These are phyloP conservation scores for Solanum lignicaule DNA, from an alignment of 257 asterid species.

Conservation along the genomic window DNA sequence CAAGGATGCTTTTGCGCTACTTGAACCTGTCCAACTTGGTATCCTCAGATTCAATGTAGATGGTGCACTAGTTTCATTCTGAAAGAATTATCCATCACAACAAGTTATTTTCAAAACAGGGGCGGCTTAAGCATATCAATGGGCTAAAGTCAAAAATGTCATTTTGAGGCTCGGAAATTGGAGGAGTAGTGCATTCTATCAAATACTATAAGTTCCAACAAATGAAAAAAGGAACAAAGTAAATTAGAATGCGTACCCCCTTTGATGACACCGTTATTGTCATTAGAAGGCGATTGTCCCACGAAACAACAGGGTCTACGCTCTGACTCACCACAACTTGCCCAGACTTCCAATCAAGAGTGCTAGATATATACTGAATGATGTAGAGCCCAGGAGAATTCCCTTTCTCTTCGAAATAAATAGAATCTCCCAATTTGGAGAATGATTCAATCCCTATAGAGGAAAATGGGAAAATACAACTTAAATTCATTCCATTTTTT, in stretches of 20 bases:
- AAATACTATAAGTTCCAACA: neutral
- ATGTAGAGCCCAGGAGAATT: constrained; percentile 47
- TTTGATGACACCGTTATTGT: constrained; percentile 26
- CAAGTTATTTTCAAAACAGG: neutral
- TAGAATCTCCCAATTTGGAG: constrained; percentile 86
- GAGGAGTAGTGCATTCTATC: neutral
- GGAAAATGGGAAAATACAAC: neutral
- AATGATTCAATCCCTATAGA: constrained; percentile 70
- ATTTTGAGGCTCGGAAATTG: neutral
- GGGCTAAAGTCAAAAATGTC: neutral
- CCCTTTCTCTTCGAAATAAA: constrained; percentile 78
- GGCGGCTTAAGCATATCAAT: neutral
- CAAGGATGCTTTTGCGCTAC: constrained; percentile 34
- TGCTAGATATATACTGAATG: constrained; percentile 70
- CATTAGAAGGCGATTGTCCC: constrained; percentile 51
- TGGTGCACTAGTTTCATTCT: constrained; percentile 19
- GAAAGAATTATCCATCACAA: constrained; percentile 1
- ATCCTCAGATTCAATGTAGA: constrained; percentile 50
- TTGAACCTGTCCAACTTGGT: constrained; percentile 52
- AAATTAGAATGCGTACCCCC: constrained; percentile 15
- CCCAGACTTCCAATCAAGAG: constrained; percentile 52
- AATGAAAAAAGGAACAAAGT: neutral
- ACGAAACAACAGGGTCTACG: constrained; percentile 46
- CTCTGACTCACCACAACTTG: constrained; percentile 30
- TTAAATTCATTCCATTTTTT: neutral